These are phyloP conservation scores for Melampsora abietis-canadensis DNA, from an alignment of 1,284 basidiomycete genomes.

Conservation along the genomic window DNA sequence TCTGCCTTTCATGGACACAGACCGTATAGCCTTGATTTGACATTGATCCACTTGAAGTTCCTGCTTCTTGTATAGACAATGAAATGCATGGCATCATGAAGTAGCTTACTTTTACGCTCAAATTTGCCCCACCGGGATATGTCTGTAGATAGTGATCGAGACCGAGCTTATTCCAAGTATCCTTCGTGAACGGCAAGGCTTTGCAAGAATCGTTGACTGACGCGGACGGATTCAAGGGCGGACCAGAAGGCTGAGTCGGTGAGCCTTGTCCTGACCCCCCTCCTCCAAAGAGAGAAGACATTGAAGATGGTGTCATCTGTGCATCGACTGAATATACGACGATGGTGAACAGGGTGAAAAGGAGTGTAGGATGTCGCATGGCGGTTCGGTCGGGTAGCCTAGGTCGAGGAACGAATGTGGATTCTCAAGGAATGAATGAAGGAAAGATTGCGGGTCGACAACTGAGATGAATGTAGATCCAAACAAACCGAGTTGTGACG, in stretches of 20 bases:
- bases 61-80: neutral
- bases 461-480: neutral
- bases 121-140: conserved; percentile 36
- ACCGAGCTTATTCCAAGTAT: conserved; percentile 33
- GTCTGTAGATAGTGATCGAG: conserved; percentile 30
- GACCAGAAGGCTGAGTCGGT: conserved; percentile 5
- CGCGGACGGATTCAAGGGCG: conserved; percentile 23
- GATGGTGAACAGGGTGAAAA: conserved; percentile 1
- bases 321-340: neutral
- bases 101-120: conserved; percentile 29
- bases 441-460: no score
- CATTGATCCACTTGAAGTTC: neutral
- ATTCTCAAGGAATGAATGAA: neutral
- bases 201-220: conserved; percentile 26
- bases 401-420: neutral
- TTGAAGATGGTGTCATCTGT: neutral
- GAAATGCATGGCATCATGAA: neutral
- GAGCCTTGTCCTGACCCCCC: neutral
- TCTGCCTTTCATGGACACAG: no score
- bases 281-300: neutral
- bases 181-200: conserved; percentile 24
- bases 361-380: neutral
- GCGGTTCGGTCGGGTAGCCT: conserved; percentile 1
- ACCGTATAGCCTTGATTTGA: no score
- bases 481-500: neutral